Evolutionary conservation across 2,329 filamentous ascomycete species (phyloP), one percentile per base, ranked within the genome.

Genomic region (Amesomyces nigricolor): DNA sequence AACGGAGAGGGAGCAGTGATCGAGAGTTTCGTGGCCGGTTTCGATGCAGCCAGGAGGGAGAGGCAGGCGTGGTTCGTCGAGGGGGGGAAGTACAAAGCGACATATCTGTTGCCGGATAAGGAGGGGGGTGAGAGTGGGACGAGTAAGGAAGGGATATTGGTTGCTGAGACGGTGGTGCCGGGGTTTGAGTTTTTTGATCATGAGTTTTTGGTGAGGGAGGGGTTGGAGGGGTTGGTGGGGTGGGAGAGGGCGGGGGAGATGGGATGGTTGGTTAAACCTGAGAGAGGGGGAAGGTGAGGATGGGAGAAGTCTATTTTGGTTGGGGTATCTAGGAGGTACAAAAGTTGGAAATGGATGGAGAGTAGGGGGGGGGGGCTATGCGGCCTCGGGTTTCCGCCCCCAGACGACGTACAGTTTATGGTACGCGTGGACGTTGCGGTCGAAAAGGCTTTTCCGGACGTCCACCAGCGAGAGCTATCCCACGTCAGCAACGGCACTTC

Each of bases 101-200:
- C 77, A 63, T 86, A 78, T 67, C 64, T 88, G 37, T 10, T 50
- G 47, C 22, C 37, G 3, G 47, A 19, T 11, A 11, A 14, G 1
- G 62, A 68, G 43, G 54, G 48, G 7, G 75, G 78, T 50, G 67
- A 64, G 67, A 62, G 2, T 38, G 22, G 22, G 72, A 70, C 19
- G 9, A 49, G 30, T 38, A 73, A 72, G 16, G 81, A 80, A 0
- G 67, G 26, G n/a, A 43, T 86, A 62, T 71, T 88, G 70, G 87
- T 88, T 57, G 82, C 79, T 47, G 83, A 88, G 72, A 86, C 82
- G 0, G 83, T 86, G 1, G 75, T 86, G 7, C 84, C 85, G 0
- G 85, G 85, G 0, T 88, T 88, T 63, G 83, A 87, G 64, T 86
- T 75, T 61, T 74, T 73, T 55, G 83, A 88, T 66, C 83, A 88